Percentiles rank a stretch among this genome's conserved stretches.
Evolutionary conservation across 2,329 filamentous ascomycete species (phyloP).

Genomic region (Hymenoscyphus scutula): DNA sequence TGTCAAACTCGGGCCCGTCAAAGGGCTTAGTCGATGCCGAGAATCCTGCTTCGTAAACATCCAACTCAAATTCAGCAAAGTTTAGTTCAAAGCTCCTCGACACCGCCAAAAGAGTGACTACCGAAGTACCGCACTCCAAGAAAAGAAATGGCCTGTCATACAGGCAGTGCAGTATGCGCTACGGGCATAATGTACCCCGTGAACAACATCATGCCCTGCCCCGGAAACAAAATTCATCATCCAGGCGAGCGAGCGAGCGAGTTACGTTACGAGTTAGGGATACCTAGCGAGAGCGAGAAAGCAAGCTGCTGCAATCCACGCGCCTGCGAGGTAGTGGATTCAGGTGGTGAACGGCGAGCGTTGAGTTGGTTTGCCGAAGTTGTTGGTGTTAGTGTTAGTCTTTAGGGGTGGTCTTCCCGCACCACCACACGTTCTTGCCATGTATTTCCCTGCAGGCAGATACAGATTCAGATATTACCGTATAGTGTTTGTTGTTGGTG

Average conservation of each 20-base stretch:
- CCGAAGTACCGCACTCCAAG: neutral
- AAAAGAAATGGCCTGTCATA: neutral
- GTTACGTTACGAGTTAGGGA: neutral
- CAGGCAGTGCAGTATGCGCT: neutral
- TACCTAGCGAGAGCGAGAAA: neutral
- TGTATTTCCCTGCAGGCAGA: conserved; percentile 19
- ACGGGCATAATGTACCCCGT: neutral
- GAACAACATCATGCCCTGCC: neutral
- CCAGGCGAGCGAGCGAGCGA: neutral
- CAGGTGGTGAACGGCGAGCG: conserved; percentile 2
- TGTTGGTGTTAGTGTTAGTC: conserved; percentile 2
- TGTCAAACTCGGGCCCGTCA: neutral
- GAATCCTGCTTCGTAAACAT: neutral
- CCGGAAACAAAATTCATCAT: conserved; percentile 1
- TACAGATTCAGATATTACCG: conserved; percentile 8
- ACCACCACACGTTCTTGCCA: conserved; percentile 16
- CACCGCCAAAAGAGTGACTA: neutral
- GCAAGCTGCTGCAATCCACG: neutral
- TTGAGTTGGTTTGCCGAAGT: conserved; percentile 1
- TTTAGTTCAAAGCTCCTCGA: neutral
- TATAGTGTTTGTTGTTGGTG: neutral
- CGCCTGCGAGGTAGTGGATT: too few species aligned
- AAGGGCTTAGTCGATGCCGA: neutral
- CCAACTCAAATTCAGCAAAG: conserved; percentile 1
- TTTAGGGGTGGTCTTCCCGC: neutral